These are phyloP conservation scores for Lentinus tigrinus DNA, from an alignment of 768 basidiomycete genomes.

Conservation along the genomic window DNA sequence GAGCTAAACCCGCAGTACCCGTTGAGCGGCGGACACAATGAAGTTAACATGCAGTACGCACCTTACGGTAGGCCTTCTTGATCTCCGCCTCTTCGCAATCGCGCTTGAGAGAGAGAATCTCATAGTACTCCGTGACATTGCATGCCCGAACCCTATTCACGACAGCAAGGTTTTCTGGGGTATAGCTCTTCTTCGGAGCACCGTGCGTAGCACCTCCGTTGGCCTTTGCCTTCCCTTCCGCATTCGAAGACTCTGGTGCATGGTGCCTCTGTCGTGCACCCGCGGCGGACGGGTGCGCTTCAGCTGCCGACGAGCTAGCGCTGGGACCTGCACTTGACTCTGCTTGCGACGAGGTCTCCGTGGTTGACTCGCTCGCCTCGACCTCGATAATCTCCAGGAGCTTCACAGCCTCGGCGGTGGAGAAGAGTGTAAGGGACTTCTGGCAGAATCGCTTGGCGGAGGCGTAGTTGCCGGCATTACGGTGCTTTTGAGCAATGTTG, in stretches of 20 bases:
- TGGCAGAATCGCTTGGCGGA: slow-evolving; percentile 87
- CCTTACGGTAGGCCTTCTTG: slow-evolving; percentile 97
- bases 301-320: slow-evolving; percentile 47
- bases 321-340: slow-evolving; percentile 29
- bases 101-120: slow-evolving; percentile 77
- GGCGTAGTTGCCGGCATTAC: slow-evolving; percentile 65
- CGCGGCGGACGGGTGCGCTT: slow-evolving; percentile 73
- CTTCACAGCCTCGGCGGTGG: slow-evolving; percentile 70
- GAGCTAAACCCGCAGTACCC: slow-evolving; percentile 37
- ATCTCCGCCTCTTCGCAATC: slow-evolving; percentile 83
- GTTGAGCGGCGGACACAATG: no score
- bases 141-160: slow-evolving; percentile 86
- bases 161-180: slow-evolving; percentile 74
- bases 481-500: slow-evolving; percentile 73
- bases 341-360: slow-evolving; percentile 34
- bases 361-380: slow-evolving; percentile 36
- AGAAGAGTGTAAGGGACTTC: slow-evolving; percentile 82
- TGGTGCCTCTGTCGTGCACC: slow-evolving; percentile 64
- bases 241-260: slow-evolving; percentile 27
- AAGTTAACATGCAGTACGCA: slow-evolving; percentile 31
- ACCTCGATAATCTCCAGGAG: slow-evolving; percentile 68
- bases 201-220: slow-evolving; percentile 43
- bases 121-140: slow-evolving; percentile 90
- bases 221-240: slow-evolving; percentile 52
- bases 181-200: slow-evolving; percentile 71